Evolutionary conservation across 257 asterid genomes (phyloP).

Genomic region (Plantago major): DNA sequence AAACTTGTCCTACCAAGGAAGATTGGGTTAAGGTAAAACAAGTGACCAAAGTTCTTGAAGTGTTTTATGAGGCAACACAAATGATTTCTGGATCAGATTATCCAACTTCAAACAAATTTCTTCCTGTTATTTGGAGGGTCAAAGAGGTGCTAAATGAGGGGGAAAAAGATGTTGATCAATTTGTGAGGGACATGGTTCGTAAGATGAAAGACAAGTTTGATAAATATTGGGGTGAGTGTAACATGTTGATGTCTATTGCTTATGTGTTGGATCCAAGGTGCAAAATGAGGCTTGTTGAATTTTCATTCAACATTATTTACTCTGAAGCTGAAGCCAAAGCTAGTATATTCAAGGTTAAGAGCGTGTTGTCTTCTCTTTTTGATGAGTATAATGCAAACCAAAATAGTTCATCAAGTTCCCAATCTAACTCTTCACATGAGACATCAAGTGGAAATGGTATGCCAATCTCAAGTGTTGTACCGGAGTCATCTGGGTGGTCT

Average conservation of each 20-base stretch:
- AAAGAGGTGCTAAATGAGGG: background rate
- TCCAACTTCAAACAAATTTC: background rate
- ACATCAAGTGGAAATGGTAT: too few species aligned
- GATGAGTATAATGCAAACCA: background rate
- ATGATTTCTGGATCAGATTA: background rate
- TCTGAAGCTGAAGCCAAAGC: background rate
- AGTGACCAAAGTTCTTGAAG: background rate
- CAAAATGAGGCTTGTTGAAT: background rate
- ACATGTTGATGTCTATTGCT: background rate
- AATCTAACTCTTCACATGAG: too few species aligned
- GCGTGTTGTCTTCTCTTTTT: background rate
- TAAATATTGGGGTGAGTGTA: background rate
- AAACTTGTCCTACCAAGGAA: background rate
- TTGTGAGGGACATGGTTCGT: background rate
- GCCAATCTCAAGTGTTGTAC: too few species aligned
- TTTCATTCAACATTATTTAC: background rate
- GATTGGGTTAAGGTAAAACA: background rate
- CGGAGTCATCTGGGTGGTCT: too few species aligned
- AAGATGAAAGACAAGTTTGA: background rate
- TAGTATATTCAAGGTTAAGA: background rate
- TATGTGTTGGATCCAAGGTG: constrained; percentile 1
- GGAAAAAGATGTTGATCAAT: background rate
- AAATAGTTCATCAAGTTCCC: too few species aligned
- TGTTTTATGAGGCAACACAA: background rate
- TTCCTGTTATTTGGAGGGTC: background rate